Evolutionary conservation across 768 basidiomycete genomes (phyloP), one percentile per base, ranked within the genome.

Genomic region (Collybia nuda): DNA sequence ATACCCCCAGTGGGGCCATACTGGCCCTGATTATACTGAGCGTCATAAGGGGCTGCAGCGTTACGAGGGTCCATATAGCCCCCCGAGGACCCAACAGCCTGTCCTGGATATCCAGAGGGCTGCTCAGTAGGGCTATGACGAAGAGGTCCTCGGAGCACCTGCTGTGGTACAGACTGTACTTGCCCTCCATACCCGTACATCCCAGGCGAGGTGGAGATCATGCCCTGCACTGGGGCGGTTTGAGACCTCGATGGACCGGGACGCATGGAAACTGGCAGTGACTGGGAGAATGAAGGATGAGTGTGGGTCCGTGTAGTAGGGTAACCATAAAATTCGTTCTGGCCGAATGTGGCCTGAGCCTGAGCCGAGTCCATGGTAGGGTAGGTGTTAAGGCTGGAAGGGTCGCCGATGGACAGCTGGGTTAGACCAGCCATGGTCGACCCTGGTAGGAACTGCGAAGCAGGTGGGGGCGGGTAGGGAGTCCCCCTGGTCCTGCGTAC

Each of bases 231-330:
- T 2, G 45, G 45, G 2, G 12, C 19, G 26, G 28, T 46, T 2
- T 37, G 32, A 6, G 44, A 17, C n/a, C 44, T 35, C 2, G 7
- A 12, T 18, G 17, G 12, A 5, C 11, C 14, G 7, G 22, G 19
- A 19, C 35, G 17, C 37, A 32, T 32, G 14, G 32, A 5, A 4
- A 11, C 39, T 3, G 42, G n/a, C 67, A 62, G 17, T 15, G 26
- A 42, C 21, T 44, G 42, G 2, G 24, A 4, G 23, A 38, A 2
- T 6, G 9, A 2, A 21, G 22, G 36, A 2, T 12, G 35, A 9
- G 43, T 6, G 17, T 44, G 39, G 3, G 35, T 17, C 24, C 40
- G 40, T 12, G 44, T 5, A 36, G 49, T 36, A 14, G 49, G 2
- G 23, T 50, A 35, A 1, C 42, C 49, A 18, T 42, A 50, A 1